phyloP scores from a whole-genome alignment of 139 green algal species.

The Chlorella vulgaris region DNA sequence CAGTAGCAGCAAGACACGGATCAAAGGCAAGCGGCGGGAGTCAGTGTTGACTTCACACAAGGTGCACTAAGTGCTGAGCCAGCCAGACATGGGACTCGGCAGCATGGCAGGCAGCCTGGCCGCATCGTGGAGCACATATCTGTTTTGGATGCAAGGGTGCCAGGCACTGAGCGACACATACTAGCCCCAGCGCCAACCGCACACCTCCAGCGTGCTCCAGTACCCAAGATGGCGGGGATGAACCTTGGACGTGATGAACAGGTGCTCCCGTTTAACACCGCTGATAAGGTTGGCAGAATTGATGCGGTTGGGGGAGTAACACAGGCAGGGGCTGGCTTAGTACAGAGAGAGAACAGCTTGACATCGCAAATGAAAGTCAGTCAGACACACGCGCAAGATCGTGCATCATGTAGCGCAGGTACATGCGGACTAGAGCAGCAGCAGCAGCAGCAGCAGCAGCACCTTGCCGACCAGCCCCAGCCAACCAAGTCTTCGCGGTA shows the following conservation, averaged over 20 bases:
- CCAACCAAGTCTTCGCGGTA: constrained; percentile 84
- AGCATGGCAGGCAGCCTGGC: too few species aligned
- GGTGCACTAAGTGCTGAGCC: too few species aligned
- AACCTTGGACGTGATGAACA: constrained; percentile 88
- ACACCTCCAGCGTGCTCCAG: constrained; percentile 43
- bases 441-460: not conserved
- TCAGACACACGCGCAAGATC: not conserved
- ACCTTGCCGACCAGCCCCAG: constrained; percentile 27
- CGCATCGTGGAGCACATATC: too few species aligned
- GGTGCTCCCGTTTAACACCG: constrained; percentile 46
- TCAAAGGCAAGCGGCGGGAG: not conserved
- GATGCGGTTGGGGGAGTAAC: not conserved
- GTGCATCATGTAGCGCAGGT: not conserved
- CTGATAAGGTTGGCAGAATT: not conserved
- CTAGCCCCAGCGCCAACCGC: not conserved
- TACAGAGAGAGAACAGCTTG: too few species aligned
- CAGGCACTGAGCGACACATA: not conserved
- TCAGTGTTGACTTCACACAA: not conserved
- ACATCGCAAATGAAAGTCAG: too few species aligned
- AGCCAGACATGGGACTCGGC: too few species aligned
- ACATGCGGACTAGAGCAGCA: not conserved
- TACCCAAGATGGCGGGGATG: constrained; percentile 78
- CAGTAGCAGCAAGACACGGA: not conserved
- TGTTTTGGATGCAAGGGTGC: too few species aligned
- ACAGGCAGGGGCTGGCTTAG: too few species aligned